Evolutionary conservation across 768 basidiomycete genomes (phyloP).

Genomic region (Tricholoma hemisulphureum): DNA sequence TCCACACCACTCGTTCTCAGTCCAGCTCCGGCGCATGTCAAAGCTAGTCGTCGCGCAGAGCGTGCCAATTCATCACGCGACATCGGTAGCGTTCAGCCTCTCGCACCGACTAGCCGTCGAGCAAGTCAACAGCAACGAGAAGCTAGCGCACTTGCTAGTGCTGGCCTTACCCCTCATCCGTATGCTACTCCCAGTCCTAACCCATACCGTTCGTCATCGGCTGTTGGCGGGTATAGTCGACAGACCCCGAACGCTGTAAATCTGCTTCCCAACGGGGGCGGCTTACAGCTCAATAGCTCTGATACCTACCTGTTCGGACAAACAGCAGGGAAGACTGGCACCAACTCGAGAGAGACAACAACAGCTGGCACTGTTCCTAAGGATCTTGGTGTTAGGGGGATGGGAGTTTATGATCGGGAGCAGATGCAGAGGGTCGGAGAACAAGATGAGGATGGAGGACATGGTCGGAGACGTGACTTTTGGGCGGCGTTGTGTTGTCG

Average conservation of each 20-base stretch:
- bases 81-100: slow-evolving; percentile 63
- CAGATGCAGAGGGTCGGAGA: slow-evolving; percentile 60
- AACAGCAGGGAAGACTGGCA: slow-evolving; percentile 46
- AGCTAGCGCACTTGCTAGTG: slow-evolving; percentile 32
- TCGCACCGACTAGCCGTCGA: slow-evolving; percentile 66
- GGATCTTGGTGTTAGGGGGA: slow-evolving; percentile 41
- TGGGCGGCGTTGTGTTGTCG: slow-evolving; percentile 70
- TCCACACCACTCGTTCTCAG: slow-evolving; percentile 60
- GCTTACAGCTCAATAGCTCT: slow-evolving; percentile 50
- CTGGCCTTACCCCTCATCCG: slow-evolving; percentile 59
- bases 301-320: slow-evolving; percentile 72
- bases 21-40: slow-evolving; percentile 67
- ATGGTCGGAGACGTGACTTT: slow-evolving; percentile 60
- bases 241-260: slow-evolving; percentile 48
- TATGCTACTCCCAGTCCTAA: slow-evolving; percentile 66
- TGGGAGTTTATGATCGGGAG: slow-evolving; percentile 67
- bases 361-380: slow-evolving; percentile 40
- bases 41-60: slow-evolving; percentile 53
- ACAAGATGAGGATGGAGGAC: slow-evolving; percentile 64
- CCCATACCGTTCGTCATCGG: slow-evolving; percentile 47
- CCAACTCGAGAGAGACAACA: slow-evolving; percentile 53
- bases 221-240: slow-evolving; percentile 50
- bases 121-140: slow-evolving; percentile 64
- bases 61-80: slow-evolving; percentile 50
- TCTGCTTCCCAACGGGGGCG: slow-evolving; percentile 37